Conservation (phyloP, 257 asterid genomes). For the Solanum bulbocastanum region DNA sequence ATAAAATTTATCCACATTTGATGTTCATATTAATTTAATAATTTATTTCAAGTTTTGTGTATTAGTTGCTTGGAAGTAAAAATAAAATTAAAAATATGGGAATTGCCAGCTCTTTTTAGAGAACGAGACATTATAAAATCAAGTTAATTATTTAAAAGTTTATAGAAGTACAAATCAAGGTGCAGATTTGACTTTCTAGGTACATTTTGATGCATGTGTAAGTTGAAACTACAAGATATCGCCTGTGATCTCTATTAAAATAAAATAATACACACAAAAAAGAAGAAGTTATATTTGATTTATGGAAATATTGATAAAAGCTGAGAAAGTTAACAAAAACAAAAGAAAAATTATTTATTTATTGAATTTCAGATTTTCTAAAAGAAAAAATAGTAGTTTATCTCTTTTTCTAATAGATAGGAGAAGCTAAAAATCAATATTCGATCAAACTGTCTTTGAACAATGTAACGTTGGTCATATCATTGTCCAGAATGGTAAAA, state of each 20-base stretch:
- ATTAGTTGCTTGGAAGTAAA: neutral
- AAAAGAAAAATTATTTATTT: neutral
- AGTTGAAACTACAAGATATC: neutral
- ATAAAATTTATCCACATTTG: neutral
- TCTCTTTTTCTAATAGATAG: too few species aligned
- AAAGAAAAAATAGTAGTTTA: too few species aligned
- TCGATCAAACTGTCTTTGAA: neutral
- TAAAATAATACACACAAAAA: neutral
- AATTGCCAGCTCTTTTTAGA: neutral
- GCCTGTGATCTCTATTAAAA: neutral
- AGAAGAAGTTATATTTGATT: neutral
- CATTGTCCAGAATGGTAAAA: neutral
- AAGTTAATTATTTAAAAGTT: neutral
- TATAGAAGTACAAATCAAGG: neutral
- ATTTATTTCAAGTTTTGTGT: neutral
- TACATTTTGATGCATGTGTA: neutral
- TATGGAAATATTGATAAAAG: neutral
- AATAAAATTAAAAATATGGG: neutral
- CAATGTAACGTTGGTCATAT: neutral
- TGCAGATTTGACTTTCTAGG: neutral
- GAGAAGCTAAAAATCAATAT: neutral
- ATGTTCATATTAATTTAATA: neutral
- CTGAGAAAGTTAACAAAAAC: neutral
- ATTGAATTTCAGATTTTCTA: neutral
- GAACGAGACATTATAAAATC: neutral